These are phyloP conservation scores for Solanum infundibuliforme DNA, from an alignment of 257 asterid genomes.

Conservation along the genomic window DNA sequence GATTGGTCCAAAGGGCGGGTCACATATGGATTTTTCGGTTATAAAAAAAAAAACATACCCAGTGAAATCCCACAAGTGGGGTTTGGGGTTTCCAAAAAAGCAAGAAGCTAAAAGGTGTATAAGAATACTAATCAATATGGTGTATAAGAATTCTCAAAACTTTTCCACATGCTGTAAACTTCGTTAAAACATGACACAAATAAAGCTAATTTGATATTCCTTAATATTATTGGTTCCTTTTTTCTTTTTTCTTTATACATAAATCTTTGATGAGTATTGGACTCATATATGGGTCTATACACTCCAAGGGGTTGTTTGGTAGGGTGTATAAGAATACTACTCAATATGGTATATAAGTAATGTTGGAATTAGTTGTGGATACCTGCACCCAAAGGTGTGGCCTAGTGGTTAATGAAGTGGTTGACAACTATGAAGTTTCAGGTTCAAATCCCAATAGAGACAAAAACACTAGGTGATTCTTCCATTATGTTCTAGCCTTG, in stretches of 20 bases:
- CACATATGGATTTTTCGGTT: no score
- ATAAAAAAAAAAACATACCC: background rate
- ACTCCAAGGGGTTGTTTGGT: background rate
- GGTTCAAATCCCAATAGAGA: no score
- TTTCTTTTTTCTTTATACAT: background rate
- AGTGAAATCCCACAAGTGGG: background rate
- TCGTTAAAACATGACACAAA: background rate
- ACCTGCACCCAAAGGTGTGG: background rate
- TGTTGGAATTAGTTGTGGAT: background rate
- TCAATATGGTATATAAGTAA: background rate
- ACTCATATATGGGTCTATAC: background rate
- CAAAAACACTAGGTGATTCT: background rate
- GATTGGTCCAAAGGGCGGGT: no score
- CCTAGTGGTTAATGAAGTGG: background rate
- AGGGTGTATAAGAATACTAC: background rate
- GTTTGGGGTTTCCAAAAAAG: background rate
- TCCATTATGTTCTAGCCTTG: background rate
- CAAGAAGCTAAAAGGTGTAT: background rate
- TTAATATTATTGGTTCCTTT: background rate
- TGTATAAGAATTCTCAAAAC: background rate
- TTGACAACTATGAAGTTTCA: background rate
- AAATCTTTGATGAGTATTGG: background rate
- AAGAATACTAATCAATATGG: no score
- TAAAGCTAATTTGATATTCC: background rate
- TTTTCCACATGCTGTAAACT: background rate